Percentiles rank a stretch among this genome's conserved stretches.
Evolutionary conservation across 805 yeast species (phyloP).

Genomic region (Candida berthetii): DNA sequence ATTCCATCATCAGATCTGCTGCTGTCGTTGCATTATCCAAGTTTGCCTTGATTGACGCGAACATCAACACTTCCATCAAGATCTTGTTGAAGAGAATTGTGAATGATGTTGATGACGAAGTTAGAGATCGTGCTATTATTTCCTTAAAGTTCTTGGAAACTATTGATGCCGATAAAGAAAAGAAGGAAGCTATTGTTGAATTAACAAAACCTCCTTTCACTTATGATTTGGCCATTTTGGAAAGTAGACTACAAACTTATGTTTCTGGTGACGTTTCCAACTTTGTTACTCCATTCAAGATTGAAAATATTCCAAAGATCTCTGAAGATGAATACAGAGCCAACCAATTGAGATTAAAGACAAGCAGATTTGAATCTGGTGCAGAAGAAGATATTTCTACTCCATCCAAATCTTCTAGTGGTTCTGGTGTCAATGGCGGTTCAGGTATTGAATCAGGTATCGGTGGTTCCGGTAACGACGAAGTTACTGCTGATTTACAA

Average conservation of each 20-base stretch:
- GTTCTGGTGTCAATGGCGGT: no score
- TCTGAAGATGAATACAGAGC: slow-evolving; percentile 66
- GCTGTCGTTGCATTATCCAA: slow-evolving; percentile 91
- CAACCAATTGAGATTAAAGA: slow-evolving; percentile 50
- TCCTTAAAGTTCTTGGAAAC: slow-evolving; percentile 60
- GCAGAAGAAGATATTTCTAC: slow-evolving; percentile 10
- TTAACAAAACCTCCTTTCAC: slow-evolving; percentile 63
- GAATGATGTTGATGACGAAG: slow-evolving; percentile 91
- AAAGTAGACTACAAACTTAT: slow-evolving; percentile 68
- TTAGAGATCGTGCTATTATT: slow-evolving; percentile 93
- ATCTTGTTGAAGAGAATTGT: slow-evolving; percentile 78
- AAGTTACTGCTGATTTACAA: slow-evolving; percentile 25
- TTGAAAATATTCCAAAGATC: slow-evolving; percentile 56
- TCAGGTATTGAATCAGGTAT: slow-evolving; percentile 11
- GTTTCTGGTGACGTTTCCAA: slow-evolving; percentile 38
- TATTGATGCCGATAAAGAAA: slow-evolving; percentile 25
- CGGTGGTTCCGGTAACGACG: slow-evolving; percentile 9
- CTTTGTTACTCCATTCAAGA: slow-evolving; percentile 60
- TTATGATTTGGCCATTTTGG: slow-evolving; percentile 74
- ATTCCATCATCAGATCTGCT: slow-evolving; percentile 91
- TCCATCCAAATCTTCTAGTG: slow-evolving; percentile 15
- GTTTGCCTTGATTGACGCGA: slow-evolving; percentile 72
- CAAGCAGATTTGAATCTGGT: slow-evolving; percentile 21
- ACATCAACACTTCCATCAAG: slow-evolving; percentile 60
- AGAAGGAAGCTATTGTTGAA: slow-evolving; percentile 29